These are phyloP conservation scores for Pseudevernia furfuracea DNA, from an alignment of 495 filamentous ascomycete genomes.

Conservation along the genomic window DNA sequence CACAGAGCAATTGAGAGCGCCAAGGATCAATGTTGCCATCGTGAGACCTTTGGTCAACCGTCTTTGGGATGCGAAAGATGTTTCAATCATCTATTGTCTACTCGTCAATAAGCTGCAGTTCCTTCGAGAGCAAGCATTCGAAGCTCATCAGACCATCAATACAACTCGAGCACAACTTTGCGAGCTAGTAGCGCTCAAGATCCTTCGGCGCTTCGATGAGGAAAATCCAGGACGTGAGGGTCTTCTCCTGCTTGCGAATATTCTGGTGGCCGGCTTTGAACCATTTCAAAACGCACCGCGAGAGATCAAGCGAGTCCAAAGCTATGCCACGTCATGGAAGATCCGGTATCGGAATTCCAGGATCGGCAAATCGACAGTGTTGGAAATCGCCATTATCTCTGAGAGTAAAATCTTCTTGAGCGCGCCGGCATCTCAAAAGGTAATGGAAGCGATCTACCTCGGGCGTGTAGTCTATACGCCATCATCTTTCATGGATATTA, in stretches of 20 bases:
- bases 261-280: slow-evolving; percentile 65
- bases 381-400: slow-evolving; percentile 64
- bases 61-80: slow-evolving; percentile 59
- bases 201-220: slow-evolving; percentile 60
- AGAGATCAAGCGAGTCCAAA: slow-evolving; percentile 45
- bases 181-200: slow-evolving; percentile 58
- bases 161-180: slow-evolving; percentile 59
- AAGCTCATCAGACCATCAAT: slow-evolving; percentile 63
- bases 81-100: slow-evolving; percentile 64
- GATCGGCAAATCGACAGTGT: slow-evolving; percentile 54
- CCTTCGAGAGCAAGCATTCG: slow-evolving; percentile 54
- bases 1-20: slow-evolving; percentile 57
- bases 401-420: slow-evolving; percentile 60
- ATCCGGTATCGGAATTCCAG: slow-evolving; percentile 41
- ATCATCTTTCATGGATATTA: slow-evolving; percentile 58
- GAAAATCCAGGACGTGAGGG: slow-evolving; percentile 53
- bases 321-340: slow-evolving; percentile 39
- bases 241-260: slow-evolving; percentile 58
- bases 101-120: slow-evolving; percentile 66
- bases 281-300: slow-evolving; percentile 61
- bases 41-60: slow-evolving; percentile 63
- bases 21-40: slow-evolving; percentile 62
- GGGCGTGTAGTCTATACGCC: slow-evolving; percentile 65
- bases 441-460: slow-evolving; percentile 62
- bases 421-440: slow-evolving; percentile 59